Evolutionary conservation across 2,329 filamentous ascomycete species (phyloP), one percentile per base, ranked within the genome.

Genomic region (Tolypocladium nubicola): DNA sequence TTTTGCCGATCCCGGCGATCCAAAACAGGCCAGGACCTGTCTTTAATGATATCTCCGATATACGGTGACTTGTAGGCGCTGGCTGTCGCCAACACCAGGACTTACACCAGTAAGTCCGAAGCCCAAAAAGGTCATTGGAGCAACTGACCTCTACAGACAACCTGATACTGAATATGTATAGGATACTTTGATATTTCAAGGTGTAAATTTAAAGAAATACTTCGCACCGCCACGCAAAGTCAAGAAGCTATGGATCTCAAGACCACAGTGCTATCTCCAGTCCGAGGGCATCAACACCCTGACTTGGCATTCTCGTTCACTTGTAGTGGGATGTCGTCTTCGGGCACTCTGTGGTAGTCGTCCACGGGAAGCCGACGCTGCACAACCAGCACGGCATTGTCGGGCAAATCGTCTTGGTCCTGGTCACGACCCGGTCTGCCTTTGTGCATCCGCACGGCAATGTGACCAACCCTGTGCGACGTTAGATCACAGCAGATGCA

Each of bases 371-470:
- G 7, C 60, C 60, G 3, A 55, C 57, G n/a, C 52, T 50, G 49
- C 60, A 62, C 7, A 53, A 57, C 43, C 39, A 58, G 19, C 60
- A 62, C 8, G 59, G 60, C 47, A n/a, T 33, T 16, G 52, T 58
- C 16, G 59, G 57, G 49, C 60, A 62, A 54, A 67, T 52, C 33
- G 60, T 61, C 33, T 49, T 35, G 16, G 62, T 62, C 55, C 53
- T 53, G 14, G 60, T 63, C 35, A 61, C 55, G 21, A 61, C 59
- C 5, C 53, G 33, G 19, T 52, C 57, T 13, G 60, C 61, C 26
- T 30, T 58, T 11, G 60, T 57, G 49, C 62, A 62, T 4, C 61
- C 61, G 49, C 62, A 63, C 9, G 61, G 62, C 47, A 63, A 23
- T 3, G 61, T 61, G 37, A 61, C 53, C 21, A 62, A 41, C 11